Evolutionary conservation across 2,329 filamentous ascomycete species (phyloP), one percentile per base, ranked within the genome.

Genomic region (Colletotrichum somersetense): DNA sequence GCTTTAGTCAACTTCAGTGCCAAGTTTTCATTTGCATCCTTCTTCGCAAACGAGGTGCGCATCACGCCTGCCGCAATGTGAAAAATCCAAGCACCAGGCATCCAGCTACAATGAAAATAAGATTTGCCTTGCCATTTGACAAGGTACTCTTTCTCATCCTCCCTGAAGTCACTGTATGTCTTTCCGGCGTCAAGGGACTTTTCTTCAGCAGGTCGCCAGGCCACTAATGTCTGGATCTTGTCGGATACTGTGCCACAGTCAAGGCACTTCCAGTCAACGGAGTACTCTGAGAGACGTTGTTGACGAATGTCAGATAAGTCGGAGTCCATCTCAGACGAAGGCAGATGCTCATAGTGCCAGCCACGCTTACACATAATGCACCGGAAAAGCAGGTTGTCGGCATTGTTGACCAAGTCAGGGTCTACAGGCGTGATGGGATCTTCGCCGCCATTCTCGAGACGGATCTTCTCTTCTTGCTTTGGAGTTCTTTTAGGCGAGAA

Each of bases 51-150:
- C 0, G 94, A 86, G 12, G 86, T 89, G 20, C 94, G 90, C 91
- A 93, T 97, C 0, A 80, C 70, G 3, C 82, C 77, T 16, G 87
- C 83, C 20, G 89, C 88, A 12, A 92, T 86, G 7, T 95, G 94
- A 85, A 89, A 96, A 0, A 97, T 88, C 96, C 96, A 99, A 20
- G 92, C 87, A 16, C 96, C 96, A 12, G 94, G 90, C 87, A 94
- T 93, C 96, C 97, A 99, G 8, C 86, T 87, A 65, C 93, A 94
- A 75, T 93, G 91, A 74, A 91, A 92, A 77, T 98, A 97, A 0
- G 96, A 97, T 67, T 89, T 87, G 0, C 86, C 85, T 56, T 92
- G 90, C 94, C 95, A 98, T 79, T 96, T 97, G 76, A 99, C 84
- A 2, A 99, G 88, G 77, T 98, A 99, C 76, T 98, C 94, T 75